Base-by-base conservation (phyloP, 2,329 filamentous ascomycete genomes). In the Xylariales sp. region DNA sequence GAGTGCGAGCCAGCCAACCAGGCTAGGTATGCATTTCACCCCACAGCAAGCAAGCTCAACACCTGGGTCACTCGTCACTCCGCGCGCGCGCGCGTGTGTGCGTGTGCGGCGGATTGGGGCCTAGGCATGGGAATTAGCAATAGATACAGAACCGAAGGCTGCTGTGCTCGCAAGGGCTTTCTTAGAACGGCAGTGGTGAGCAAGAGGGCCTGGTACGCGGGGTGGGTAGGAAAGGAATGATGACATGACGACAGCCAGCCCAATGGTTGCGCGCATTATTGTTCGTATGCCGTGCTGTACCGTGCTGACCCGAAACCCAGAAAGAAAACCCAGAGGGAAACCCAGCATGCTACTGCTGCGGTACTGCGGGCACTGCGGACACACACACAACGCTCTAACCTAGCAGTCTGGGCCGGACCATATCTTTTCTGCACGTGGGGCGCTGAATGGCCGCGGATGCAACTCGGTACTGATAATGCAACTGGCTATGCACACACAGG, bases 401-500 rank as follows among this genome's bases (percentile, higher is more conserved):
- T 68, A 52, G 53, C 62, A 61, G 18, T 48, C 53, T 16, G 52
- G 46, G 45, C 50, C n/a, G 62, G 56, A 45, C 67, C 64, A 45
- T 10, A 23, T 30, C 10, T 28, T 16, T 52, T 32, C 48, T 7
- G 69, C 74, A 76, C 74, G 74, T 76, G 74, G 74, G 73, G 72
- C 72, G 69, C 61, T 70, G 71, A 74, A 74, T 76, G 73, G 74
- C 67, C 63, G 45, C 23, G 73, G 73, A 75, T 72, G 74, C 67
- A 64, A 56, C 23, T 23, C 2, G 23, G 23, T 23, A 23, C 23
- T n/a, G 66, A 59, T 61, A 71, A 73, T 69, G 69, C 65, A 39
- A 39, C 36, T 3, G 36, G 36, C 36, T 62, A 62, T 57, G 62
- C 67, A 68, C 67, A 46, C 30, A 43, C 18, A 49, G n/a, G 6